Base-by-base conservation (phyloP, 2,329 filamentous ascomycete species). In the Sporothrix schenckii region DNA sequence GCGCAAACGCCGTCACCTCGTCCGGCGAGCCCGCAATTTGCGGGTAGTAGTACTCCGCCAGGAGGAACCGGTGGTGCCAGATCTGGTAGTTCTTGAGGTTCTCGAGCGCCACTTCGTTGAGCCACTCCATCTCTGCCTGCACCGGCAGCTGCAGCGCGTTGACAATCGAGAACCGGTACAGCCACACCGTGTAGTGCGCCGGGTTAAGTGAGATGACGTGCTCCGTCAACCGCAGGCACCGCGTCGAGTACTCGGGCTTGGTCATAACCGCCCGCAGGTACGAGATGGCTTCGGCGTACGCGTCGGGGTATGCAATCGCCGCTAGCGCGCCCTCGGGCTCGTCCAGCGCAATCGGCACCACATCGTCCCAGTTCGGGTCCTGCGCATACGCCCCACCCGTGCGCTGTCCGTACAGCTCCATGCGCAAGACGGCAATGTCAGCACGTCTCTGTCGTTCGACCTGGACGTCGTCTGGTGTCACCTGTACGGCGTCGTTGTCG, bases 31-130 rank as follows among this genome's bases (percentile, higher is more conserved):
- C 86, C 79, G 81, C 90, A 82, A 87, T 92, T 80, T 87, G 80
- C 74, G 84, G 80, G 76, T 84, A 84, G 75, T 87, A 82, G 73
- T 85, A 79, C 74, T 91, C 87, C 68, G 90, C 82, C 44, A 91
- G 82, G n/a, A 89, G 82, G 79, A 90, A 88, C 34, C 88, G 85
- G 76, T 90, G 88, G 78, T 91, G 88, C 92, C 95, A 99, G 80
- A 99, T 99, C 81, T 99, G 95, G 82, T 99, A 99, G 82, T 98
- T 99, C 81, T 99, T 99, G 77, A 96, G 89, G 79, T 97, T 91
- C 70, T 88, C 85, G 68, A 97, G 83, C 13, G 94, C 92, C 39
- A 95, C 89, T 13, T 88, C 83, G 80, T 97, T 96, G 67, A 99
- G 85, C 93, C 94, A 99, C 56, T 83, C 82, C 61, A 97, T 84